phyloP scores from a whole-genome alignment of 2,329 filamentous ascomycete species.

The Nemania diffusa region DNA sequence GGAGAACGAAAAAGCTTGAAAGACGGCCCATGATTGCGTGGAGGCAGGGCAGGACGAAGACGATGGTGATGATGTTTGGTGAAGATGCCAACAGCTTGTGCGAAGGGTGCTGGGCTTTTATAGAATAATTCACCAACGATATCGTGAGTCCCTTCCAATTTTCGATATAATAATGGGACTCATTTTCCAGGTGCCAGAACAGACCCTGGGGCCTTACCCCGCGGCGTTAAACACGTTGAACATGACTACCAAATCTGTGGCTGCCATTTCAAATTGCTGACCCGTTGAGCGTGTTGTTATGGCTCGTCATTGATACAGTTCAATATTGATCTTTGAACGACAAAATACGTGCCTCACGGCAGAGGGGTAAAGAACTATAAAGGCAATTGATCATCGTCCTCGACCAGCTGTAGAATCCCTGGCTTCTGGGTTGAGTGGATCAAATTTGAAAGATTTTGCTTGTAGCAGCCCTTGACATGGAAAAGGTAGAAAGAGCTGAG shows the following conservation, averaged over 20 bases:
- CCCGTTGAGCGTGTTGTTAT: background rate
- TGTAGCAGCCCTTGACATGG: background rate
- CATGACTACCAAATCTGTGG: constrained; percentile 2
- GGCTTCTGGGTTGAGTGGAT: background rate
- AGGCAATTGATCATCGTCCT: constrained; percentile 23
- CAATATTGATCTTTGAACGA: constrained; percentile 1
- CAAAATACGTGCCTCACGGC: background rate
- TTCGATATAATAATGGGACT: background rate
- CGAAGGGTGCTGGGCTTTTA: constrained; percentile 5
- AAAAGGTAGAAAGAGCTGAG: background rate
- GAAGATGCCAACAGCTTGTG: background rate
- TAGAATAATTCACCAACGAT: background rate
- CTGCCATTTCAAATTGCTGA: constrained; percentile 6
- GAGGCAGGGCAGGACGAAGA: background rate
- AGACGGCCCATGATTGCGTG: constrained; percentile 3
- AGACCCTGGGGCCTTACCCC: background rate
- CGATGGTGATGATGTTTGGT: background rate
- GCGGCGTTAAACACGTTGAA: constrained; percentile 10
- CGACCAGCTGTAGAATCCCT: constrained; percentile 18
- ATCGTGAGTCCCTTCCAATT: background rate
- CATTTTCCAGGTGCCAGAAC: background rate
- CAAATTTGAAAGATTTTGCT: background rate
- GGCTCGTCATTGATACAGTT: constrained; percentile 5
- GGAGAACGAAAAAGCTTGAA: constrained; percentile 9
- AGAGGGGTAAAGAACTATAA: background rate